Base-by-base conservation (phyloP, 257 asterid species). In the Prunella vulgaris region DNA sequence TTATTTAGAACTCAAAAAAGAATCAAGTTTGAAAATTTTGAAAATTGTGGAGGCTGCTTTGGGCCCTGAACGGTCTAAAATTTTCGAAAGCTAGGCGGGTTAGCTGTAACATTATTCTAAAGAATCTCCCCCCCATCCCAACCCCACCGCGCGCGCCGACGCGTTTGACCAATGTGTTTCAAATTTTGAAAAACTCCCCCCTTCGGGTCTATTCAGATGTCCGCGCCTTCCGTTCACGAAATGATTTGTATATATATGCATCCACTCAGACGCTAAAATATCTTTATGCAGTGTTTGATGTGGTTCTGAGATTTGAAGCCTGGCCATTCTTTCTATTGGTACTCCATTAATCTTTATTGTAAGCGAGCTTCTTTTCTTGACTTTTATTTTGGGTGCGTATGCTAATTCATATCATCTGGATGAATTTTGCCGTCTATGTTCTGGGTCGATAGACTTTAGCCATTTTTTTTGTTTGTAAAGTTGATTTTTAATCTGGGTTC, bases 131-230 rank as follows among this genome's bases (percentile, higher is more conserved):
- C 51, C 60, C 24, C 12, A 1, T 46, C 52, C 52, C 37, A 32
- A 7, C 37, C 35, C 35, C 0, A 3, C 35, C 35, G 2, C 30
- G 4, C 30, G n/a, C 15, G 14, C 69, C 57, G 22, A 38, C 67
- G n/a, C n/a, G n/a, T n/a, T n/a, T n/a, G n/a, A n/a, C 51, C 33
- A 7, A 10, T 27, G 48, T 56, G 18, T 72, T 80, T 81, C 77
- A 69, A 78, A 78, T 1, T 88, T 88, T 81, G 84, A 85, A 87
- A 83, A 69, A 33, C 64, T 63, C 81, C 73, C 61, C 74, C 61
- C 18, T 48, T 61, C 20, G 2, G 53, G 10, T 70, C 65, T 58
- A 56, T 65, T 74, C 76, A 57, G 76, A 64, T 59, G 61, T 71
- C 63, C 57, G 78, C 75, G 67, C 69, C 60, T 21, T 24, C 35